Conservation (phyloP, 371 early-diverging fungal genomes). For the Chytridiales sp. region DNA sequence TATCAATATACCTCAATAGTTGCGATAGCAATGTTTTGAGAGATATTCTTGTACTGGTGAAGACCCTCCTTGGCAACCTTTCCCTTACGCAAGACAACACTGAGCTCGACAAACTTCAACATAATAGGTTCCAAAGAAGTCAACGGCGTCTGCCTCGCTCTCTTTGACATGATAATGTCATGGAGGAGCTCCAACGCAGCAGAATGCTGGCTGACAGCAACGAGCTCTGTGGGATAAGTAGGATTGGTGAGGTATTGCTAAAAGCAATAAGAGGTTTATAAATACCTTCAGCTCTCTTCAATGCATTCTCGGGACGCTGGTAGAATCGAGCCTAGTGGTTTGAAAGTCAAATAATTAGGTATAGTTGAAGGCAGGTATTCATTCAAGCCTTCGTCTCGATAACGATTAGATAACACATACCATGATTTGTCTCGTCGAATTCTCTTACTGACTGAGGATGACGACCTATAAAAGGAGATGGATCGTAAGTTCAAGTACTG, state of each 20-base stretch:
- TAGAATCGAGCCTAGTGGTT: slow-evolving; percentile 39
- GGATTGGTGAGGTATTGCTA: slow-evolving; percentile 1
- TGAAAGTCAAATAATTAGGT: no score
- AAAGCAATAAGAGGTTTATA: slow-evolving; percentile 6
- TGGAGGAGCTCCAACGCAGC: slow-evolving; percentile 87
- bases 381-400: no score
- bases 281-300: slow-evolving; percentile 61
- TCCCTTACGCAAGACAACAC: slow-evolving; percentile 84
- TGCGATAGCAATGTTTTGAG: slow-evolving; percentile 88
- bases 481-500: no score
- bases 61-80: slow-evolving; percentile 94
- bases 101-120: slow-evolving; percentile 89
- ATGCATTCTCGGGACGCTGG: slow-evolving; percentile 64
- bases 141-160: slow-evolving; percentile 77
- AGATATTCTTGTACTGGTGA: slow-evolving; percentile 94
- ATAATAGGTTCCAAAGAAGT: slow-evolving; percentile 86
- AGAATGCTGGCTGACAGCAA: slow-evolving; percentile 82
- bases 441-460: no score
- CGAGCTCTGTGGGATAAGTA: slow-evolving; percentile 69
- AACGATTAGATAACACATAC: no score
- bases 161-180: slow-evolving; percentile 86
- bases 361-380: no score
- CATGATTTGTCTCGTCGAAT: no score
- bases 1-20: slow-evolving; percentile 86
- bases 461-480: no score